Percentiles rank a stretch among this genome's conserved stretches.
These are phyloP conservation scores for Pseudoneurospora amorphoporcata DNA, from an alignment of 495 filamentous ascomycete species.

Conservation along the genomic window DNA sequence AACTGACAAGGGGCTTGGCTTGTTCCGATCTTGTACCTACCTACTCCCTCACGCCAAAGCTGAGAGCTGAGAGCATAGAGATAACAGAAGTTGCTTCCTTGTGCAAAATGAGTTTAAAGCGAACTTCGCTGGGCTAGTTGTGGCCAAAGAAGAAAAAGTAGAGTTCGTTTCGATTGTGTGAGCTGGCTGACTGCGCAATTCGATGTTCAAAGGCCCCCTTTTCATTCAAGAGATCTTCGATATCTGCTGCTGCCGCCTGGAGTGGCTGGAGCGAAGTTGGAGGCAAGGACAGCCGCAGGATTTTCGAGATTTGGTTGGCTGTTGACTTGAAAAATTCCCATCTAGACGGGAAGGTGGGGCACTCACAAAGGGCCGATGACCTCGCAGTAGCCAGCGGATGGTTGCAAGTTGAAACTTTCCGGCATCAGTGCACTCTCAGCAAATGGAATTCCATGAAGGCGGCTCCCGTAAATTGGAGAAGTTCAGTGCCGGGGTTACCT, in stretches of 20 bases:
- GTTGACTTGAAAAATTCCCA: background rate
- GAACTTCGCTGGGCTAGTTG: background rate
- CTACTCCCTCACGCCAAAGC: background rate
- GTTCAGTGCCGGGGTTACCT: background rate
- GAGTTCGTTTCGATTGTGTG: background rate
- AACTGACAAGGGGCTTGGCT: background rate
- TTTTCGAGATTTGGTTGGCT: background rate
- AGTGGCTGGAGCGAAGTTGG: background rate
- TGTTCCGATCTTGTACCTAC: background rate
- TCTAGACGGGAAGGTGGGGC: constrained; percentile 3
- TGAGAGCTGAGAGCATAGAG: background rate
- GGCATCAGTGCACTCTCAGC: background rate
- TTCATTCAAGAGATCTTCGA: background rate
- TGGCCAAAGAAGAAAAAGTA: background rate
- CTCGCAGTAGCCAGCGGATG: background rate
- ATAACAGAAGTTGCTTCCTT: background rate
- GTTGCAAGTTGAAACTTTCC: background rate
- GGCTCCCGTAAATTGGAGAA: background rate
- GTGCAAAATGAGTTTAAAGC: background rate
- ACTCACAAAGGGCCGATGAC: background rate
- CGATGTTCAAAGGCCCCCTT: background rate
- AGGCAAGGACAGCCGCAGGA: background rate
- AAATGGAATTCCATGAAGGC: background rate
- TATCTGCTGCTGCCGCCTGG: background rate
- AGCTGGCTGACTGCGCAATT: background rate